These are phyloP conservation scores for Huntiella bhutanensis DNA, from an alignment of 2,329 filamentous ascomycete genomes.

Conservation along the genomic window DNA sequence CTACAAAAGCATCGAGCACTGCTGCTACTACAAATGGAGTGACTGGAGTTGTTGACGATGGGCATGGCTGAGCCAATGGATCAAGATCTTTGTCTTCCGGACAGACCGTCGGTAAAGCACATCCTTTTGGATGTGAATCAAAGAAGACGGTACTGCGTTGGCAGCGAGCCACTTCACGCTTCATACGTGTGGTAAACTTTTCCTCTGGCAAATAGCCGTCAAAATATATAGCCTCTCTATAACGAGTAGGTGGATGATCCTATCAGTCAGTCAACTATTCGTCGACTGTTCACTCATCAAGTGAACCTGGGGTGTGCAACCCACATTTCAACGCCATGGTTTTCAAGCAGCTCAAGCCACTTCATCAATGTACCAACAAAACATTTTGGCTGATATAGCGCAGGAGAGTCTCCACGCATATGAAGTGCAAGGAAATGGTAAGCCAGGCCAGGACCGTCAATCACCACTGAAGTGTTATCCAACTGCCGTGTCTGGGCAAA, in stretches of 20 bases:
- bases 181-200: conserved; percentile 44
- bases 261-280: conserved; percentile 1
- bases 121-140: conserved; percentile 15
- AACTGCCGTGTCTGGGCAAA: conserved; percentile 29
- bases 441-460: conserved; percentile 66
- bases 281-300: not conserved
- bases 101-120: not conserved
- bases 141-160: conserved; percentile 10
- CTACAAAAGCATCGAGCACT: conserved; percentile 49
- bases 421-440: conserved; percentile 25
- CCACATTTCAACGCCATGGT: conserved; percentile 43
- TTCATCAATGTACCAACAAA: conserved; percentile 38
- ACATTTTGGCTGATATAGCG: conserved; percentile 28
- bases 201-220: conserved; percentile 58
- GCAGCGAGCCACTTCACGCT: conserved; percentile 22
- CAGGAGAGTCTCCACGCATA: not conserved
- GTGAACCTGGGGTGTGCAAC: conserved; percentile 7
- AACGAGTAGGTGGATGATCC: conserved; percentile 4
- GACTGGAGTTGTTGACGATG: conserved; percentile 15
- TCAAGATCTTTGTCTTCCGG: conserved; percentile 8
- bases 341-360: conserved; percentile 43
- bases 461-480: conserved; percentile 25
- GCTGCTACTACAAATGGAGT: conserved; percentile 52
- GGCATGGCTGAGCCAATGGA: conserved; percentile 17
- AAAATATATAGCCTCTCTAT: conserved; percentile 56